phyloP scores from a whole-genome alignment of 345 rosid species.

The Eutrema japonicum region DNA sequence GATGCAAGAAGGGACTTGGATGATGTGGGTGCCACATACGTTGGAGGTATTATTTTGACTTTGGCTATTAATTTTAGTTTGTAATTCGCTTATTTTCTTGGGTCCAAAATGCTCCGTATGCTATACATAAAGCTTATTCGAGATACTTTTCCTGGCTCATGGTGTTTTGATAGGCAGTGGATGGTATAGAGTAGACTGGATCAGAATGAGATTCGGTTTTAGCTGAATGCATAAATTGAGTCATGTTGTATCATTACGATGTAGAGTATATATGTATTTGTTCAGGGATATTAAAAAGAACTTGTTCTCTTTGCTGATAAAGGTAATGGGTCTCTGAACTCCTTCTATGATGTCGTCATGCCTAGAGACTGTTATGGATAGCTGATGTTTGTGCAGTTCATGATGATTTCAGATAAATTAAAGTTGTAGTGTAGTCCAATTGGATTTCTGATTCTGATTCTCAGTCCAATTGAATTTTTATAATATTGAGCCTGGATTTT shows the following conservation, averaged over 20 bases:
- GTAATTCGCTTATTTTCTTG: slow-evolving; percentile 2
- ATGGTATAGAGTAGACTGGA: slow-evolving; percentile 24
- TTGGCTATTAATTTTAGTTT: slow-evolving; percentile 14
- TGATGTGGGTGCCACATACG: slow-evolving; percentile 83
- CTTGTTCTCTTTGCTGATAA: slow-evolving; percentile 22
- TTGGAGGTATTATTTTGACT: slow-evolving; percentile 61
- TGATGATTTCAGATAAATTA: no score
- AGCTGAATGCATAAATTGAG: slow-evolving; percentile 14
- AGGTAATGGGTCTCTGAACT: slow-evolving; percentile 20
- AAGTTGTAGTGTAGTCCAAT: no score
- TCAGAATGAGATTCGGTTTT: slow-evolving; percentile 24
- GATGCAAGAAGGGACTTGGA: slow-evolving; percentile 99
- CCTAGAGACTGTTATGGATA: slow-evolving; percentile 26
- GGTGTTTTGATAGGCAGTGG: slow-evolving; percentile 2
- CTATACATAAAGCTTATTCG: slow-evolving; percentile 10
- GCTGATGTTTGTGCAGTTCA: slow-evolving; percentile 22
- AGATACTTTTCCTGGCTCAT: slow-evolving; percentile 14
- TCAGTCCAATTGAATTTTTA: neutral
- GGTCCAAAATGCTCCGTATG: slow-evolving; percentile 25
- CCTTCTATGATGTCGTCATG: slow-evolving; percentile 23
- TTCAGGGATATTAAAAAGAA: neutral
- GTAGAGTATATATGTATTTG: slow-evolving; percentile 12
- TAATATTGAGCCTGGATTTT: neutral
- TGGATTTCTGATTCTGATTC: slow-evolving; percentile 1
- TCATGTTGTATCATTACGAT: slow-evolving; percentile 8